A percentile compares a stretch with the other conserved stretches of the same genome.
These are phyloP conservation scores for Coffea canephora DNA, from an alignment of 257 asterid genomes.

Conservation along the genomic window DNA sequence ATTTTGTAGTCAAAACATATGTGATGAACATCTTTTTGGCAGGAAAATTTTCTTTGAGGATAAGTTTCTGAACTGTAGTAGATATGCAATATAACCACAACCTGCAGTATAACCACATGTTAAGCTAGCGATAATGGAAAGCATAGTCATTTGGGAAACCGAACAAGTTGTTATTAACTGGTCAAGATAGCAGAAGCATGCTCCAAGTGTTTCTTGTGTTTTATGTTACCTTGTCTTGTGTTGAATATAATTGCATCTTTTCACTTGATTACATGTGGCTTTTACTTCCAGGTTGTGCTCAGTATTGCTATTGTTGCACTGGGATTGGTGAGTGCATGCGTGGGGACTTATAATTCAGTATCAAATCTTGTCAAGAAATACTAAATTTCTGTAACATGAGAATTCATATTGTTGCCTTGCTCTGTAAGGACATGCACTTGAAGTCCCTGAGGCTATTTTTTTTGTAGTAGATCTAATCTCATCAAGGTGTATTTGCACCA, in stretches of 20 bases:
- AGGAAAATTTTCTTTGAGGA: not conserved
- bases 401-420: not conserved
- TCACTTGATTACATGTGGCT: not conserved
- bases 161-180: not conserved
- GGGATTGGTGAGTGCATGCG: constrained; percentile 52
- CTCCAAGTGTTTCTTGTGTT: not conserved
- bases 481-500: not conserved
- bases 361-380: constrained; percentile 38
- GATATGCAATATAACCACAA: not conserved
- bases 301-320: constrained; percentile 39
- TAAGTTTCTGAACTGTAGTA: not conserved
- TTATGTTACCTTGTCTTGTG: not conserved
- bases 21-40: not conserved
- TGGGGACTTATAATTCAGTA: constrained; percentile 65
- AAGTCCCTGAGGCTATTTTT: not conserved
- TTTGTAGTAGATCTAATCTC: not conserved
- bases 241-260: too few species aligned
- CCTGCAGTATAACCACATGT: not conserved
- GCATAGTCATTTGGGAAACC: not conserved
- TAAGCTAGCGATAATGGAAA: not conserved
- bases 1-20: not conserved
- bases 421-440: not conserved
- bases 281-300: constrained; percentile 32
- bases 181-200: too few species aligned
- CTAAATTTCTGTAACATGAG: constrained; percentile 2